Evolutionary conservation across 176 grass and related monocot genomes (phyloP), one percentile per base, ranked within the genome.

Genomic region (Chrysopogon serrulatus): DNA sequence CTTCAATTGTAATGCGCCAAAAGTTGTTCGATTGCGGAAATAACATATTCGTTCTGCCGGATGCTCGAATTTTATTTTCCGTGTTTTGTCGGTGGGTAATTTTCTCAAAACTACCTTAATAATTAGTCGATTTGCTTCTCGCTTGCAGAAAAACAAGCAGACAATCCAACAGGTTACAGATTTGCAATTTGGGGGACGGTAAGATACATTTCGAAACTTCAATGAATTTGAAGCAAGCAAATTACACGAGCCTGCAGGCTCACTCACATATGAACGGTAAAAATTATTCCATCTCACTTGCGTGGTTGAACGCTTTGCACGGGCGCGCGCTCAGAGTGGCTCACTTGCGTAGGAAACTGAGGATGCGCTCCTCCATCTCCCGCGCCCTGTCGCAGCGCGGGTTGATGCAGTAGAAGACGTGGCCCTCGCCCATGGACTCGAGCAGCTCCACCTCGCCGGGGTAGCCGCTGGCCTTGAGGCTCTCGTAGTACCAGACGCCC

Each of bases 401-500:
- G 35, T 87, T 84, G 6, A 53, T 2, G 44, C 63, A 84, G 60
- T 83, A 75, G 89, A 97, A 94, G 48, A 78, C 89, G 67, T 97
- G 89, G 0, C 49, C 74, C 78, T 86, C 85, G 35, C 84, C 94
- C 39, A 70, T 21, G 67, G 89, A 87, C 74, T 88, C 89, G 36
- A 83, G 63, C 74, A 97, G 71, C 82, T 86, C 91, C 47, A 79
- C 89, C 79, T 86, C 83, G 37, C 89, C 91, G 39, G 64, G 24
- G 87, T 86, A 92, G 18, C 81, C 87, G 56, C 84, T 88, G 17
- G 53, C 86, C 86, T 43, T 93, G 34, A 96, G 80, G 21, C 27
- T 59, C 86, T 89, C 88, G 82, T 44, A 90, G 74, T 97, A 97
- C 82, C 85, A 91, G 39, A 83, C 81, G 61, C 91, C 84, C 77